phyloP scores from a whole-genome alignment of 805 yeast species.

The Sungouiella thailandica region DNA sequence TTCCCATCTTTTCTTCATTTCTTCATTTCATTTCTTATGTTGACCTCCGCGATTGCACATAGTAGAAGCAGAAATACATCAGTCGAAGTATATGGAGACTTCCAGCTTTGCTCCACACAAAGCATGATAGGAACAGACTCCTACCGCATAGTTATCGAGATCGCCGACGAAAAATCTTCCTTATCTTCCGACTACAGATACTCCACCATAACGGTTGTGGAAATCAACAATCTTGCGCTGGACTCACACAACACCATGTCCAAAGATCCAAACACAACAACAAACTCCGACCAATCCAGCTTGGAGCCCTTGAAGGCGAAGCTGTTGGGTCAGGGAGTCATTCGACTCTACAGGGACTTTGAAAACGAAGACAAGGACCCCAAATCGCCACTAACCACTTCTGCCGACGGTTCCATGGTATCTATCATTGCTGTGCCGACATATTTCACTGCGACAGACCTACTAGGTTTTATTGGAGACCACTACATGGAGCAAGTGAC shows the following conservation, averaged over 20 bases:
- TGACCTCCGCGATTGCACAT: too few relatives aligned
- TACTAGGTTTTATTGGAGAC: constrained; percentile 76
- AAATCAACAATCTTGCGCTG: constrained; percentile 23
- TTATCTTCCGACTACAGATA: constrained; percentile 25
- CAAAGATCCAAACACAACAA: neutral
- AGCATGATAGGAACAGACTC: constrained; percentile 41
- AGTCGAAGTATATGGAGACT: too few relatives aligned
- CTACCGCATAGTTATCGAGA: constrained; percentile 32
- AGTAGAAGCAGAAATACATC: too few relatives aligned
- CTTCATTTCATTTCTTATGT: too few relatives aligned
- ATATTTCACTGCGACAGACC: constrained; percentile 79
- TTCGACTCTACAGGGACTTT: constrained; percentile 58
- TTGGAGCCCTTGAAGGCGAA: constrained; percentile 55
- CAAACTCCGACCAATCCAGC: constrained; percentile 1
- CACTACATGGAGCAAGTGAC: constrained; percentile 49
- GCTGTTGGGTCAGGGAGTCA: constrained; percentile 68
- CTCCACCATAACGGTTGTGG: constrained; percentile 25
- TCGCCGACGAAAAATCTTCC: constrained; percentile 6
- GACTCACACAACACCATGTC: constrained; percentile 6
- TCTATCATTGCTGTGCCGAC: constrained; percentile 84
- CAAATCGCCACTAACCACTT: constrained; percentile 2
- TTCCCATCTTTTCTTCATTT: too few relatives aligned
- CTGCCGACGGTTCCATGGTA: constrained; percentile 56
- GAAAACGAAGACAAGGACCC: constrained; percentile 18
- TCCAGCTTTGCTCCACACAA: too few relatives aligned